phyloP scores from a whole-genome alignment of 2,329 filamentous ascomycete species.

The Ophiostoma sp. region DNA sequence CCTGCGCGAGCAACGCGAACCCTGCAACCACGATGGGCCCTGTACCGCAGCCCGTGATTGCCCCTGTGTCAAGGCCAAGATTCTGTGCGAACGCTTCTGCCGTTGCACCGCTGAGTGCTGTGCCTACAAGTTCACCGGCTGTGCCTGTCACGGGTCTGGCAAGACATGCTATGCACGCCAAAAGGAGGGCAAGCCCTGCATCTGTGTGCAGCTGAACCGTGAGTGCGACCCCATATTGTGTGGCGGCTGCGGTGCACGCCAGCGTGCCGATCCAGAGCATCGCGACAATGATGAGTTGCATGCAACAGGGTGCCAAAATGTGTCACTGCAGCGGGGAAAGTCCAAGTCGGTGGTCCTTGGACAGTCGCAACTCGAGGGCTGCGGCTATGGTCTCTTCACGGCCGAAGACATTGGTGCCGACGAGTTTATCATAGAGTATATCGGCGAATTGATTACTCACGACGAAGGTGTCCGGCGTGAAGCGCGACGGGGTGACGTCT shows the following conservation, averaged over 20 bases:
- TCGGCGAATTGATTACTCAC: slow-evolving; percentile 67
- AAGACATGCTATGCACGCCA: slow-evolving; percentile 53
- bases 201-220: slow-evolving; percentile 65
- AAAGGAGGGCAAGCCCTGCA: slow-evolving; percentile 55
- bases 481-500: slow-evolving; percentile 53
- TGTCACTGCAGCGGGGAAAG: slow-evolving; percentile 61
- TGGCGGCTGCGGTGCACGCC: slow-evolving; percentile 60
- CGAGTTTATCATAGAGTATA: slow-evolving; percentile 77
- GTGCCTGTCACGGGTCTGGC: slow-evolving; percentile 55
- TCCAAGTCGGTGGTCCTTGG: slow-evolving; percentile 63
- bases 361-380: slow-evolving; percentile 59
- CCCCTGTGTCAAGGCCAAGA: slow-evolving; percentile 53
- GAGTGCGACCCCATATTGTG: slow-evolving; percentile 79
- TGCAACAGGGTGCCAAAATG: slow-evolving; percentile 63
- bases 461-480: slow-evolving; percentile 65
- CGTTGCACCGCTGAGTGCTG: slow-evolving; percentile 55
- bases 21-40: slow-evolving; percentile 64
- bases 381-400: slow-evolving; percentile 70
- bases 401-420: slow-evolving; percentile 61
- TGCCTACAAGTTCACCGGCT: slow-evolving; percentile 60
- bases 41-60: slow-evolving; percentile 56
- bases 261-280: slow-evolving; percentile 65
- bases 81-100: slow-evolving; percentile 70
- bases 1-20: slow-evolving; percentile 52
- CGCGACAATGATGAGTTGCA: slow-evolving; percentile 53